Evolutionary conservation across 192 early-diverging fungal species (phyloP).

Genomic region (Dimargaris verticillata): DNA sequence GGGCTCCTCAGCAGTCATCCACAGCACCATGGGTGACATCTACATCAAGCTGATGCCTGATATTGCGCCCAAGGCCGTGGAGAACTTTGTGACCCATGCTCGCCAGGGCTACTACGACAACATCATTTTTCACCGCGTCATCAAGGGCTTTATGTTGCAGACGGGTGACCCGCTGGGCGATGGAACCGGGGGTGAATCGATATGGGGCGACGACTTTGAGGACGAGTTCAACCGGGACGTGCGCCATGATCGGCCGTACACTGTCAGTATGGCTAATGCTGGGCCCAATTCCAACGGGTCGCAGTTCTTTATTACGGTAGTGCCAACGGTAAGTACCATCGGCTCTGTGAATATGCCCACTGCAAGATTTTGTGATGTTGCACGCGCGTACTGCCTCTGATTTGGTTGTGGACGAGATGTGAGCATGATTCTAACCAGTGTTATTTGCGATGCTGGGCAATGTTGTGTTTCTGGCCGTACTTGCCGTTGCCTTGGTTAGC

Average conservation of each 20-base stretch:
- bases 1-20: slow-evolving; percentile 58
- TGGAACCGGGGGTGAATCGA: slow-evolving; percentile 86
- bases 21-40: slow-evolving; percentile 86
- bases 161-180: slow-evolving; percentile 81
- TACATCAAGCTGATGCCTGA: slow-evolving; percentile 78
- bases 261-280: slow-evolving; percentile 90
- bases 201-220: slow-evolving; percentile 86
- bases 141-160: slow-evolving; percentile 94
- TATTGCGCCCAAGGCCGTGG: slow-evolving; percentile 66
- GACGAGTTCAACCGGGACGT: slow-evolving; percentile 75
- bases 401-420: no score
- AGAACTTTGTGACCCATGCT: slow-evolving; percentile 81
- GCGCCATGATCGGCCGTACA: slow-evolving; percentile 78
- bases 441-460: no score
- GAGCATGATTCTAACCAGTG: no score
- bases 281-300: slow-evolving; percentile 77
- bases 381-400: no score
- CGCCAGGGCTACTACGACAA: slow-evolving; percentile 81
- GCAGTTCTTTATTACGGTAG: slow-evolving; percentile 92
- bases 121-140: slow-evolving; percentile 91
- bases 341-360: no score
- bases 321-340: slow-evolving; percentile 34
- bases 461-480: no score
- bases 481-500: slow-evolving; percentile 11
- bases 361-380: no score